Conservation (phyloP, 2,329 filamentous ascomycete species). For the Aspergillus candidus region DNA sequence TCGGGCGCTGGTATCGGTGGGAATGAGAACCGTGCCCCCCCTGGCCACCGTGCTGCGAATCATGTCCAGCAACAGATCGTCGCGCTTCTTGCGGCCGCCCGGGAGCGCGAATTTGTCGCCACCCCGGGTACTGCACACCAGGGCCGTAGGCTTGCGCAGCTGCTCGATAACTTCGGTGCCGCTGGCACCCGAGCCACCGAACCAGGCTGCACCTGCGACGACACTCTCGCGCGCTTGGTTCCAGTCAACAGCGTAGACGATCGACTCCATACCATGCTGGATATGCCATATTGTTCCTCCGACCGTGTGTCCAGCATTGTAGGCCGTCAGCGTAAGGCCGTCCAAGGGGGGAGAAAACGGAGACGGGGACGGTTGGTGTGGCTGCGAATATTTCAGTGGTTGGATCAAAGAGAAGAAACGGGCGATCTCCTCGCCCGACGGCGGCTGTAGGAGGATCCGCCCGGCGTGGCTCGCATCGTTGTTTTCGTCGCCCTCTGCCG, state of each 20-base stretch:
- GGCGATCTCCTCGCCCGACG: constrained; percentile 81
- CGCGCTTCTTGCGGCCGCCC: constrained; percentile 70
- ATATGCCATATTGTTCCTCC: constrained; percentile 99
- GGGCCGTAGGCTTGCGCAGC: constrained; percentile 82
- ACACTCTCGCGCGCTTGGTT: constrained; percentile 97
- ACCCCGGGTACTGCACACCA: constrained; percentile 85
- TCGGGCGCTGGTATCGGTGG: constrained; percentile 90
- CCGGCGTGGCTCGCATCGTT: constrained; percentile 24
- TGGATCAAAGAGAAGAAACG: constrained; percentile 87
- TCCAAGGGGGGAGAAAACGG: constrained; percentile 84
- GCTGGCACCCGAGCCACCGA: constrained; percentile 72
- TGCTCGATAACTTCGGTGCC: constrained; percentile 91
- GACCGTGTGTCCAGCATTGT: constrained; percentile 91
- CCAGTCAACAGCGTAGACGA: constrained; percentile 97
- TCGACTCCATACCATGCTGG: constrained; percentile 90
- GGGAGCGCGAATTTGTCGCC: constrained; percentile 64
- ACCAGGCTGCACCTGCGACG: constrained; percentile 85
- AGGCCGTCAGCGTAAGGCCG: constrained; percentile 89
- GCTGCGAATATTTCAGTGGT: constrained; percentile 92
- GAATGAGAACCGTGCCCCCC: constrained; percentile 87
- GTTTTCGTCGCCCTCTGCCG: constrained; percentile 27
- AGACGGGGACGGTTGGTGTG: constrained; percentile 80
- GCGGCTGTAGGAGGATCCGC: constrained; percentile 58
- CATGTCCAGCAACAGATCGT: constrained; percentile 77
- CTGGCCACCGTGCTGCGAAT: constrained; percentile 71